A percentile compares a stretch with the other conserved stretches of the same genome.
phyloP scores from a whole-genome alignment of 2,329 filamentous ascomycete species.

The Helicocarpus griseus region DNA sequence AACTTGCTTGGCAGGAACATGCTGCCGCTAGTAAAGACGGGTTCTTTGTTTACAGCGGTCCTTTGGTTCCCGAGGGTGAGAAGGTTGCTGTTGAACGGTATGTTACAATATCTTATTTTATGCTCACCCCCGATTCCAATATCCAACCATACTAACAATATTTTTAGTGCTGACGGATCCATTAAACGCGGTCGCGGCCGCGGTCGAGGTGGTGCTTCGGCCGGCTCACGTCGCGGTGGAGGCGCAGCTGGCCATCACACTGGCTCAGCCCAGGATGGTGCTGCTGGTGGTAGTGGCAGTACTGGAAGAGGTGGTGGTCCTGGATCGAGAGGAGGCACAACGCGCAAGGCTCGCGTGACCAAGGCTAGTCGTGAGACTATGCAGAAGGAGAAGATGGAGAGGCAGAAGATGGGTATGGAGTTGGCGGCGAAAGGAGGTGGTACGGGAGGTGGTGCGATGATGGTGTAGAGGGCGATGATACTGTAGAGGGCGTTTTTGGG shows the following conservation, averaged over 20 bases:
- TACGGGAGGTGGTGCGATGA: neutral
- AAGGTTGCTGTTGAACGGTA: slow-evolving; percentile 59
- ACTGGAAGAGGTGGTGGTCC: slow-evolving; percentile 1
- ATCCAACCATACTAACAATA: neutral
- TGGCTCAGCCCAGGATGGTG: neutral
- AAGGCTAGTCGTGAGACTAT: slow-evolving; percentile 11
- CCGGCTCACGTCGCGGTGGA: neutral
- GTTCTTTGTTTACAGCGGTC: slow-evolving; percentile 96
- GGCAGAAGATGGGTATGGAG: slow-evolving; percentile 12
- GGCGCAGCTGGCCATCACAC: slow-evolving; percentile 1
- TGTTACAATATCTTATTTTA: slow-evolving; percentile 15
- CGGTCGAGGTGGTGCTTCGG: slow-evolving; percentile 40
- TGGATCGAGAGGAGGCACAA: neutral
- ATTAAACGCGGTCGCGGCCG: slow-evolving; percentile 54
- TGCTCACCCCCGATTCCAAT: slow-evolving; percentile 4
- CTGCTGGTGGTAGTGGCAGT: slow-evolving; percentile 1
- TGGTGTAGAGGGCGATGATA: neutral
- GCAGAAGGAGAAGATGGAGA: slow-evolving; percentile 13
- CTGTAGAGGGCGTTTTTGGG: neutral
- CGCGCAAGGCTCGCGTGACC: slow-evolving; percentile 13
- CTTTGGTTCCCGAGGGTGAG: slow-evolving; percentile 76
- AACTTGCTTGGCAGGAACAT: slow-evolving; percentile 89
- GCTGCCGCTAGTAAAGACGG: slow-evolving; percentile 90
- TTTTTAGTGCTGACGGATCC: slow-evolving; percentile 60
- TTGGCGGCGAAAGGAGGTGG: slow-evolving; percentile 5